These are phyloP conservation scores for Malassezia sympodialis DNA, from an alignment of 1,284 basidiomycete species.

Conservation along the genomic window DNA sequence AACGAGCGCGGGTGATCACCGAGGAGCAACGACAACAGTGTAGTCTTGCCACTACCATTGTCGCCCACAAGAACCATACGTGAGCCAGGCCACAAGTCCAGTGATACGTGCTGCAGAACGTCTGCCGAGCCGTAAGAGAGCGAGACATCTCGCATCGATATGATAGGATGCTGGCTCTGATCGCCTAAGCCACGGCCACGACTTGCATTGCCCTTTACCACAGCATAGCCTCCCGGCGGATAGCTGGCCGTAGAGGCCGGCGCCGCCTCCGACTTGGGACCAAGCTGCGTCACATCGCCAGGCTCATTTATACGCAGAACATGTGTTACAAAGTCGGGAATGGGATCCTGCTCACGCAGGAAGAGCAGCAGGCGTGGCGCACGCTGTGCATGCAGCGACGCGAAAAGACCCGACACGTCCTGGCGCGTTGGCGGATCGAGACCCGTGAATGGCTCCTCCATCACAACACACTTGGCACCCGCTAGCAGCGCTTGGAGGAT, in stretches of 20 bases:
- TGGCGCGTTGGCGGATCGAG: conserved; percentile 21
- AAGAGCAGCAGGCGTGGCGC: conserved; percentile 62
- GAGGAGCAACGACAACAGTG: conserved; percentile 77
- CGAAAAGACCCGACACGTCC: conserved; percentile 49
- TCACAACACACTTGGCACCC: conserved; percentile 54
- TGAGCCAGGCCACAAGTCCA: conserved; percentile 23
- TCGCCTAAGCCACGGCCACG: conserved; percentile 17
- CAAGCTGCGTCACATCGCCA: conserved; percentile 51
- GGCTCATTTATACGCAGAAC: conserved; percentile 57
- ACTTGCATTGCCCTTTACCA: conserved; percentile 10
- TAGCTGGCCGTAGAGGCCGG: not conserved
- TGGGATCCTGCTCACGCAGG: conserved; percentile 64
- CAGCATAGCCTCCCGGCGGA: conserved; percentile 14
- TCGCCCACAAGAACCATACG: conserved; percentile 48
- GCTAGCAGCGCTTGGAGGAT: conserved; percentile 67
- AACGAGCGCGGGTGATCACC: conserved; percentile 93
- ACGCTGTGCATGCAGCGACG: conserved; percentile 54
- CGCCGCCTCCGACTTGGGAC: conserved; percentile 25
- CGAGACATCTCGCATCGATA: conserved; percentile 59
- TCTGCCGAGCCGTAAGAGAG: conserved; percentile 62
- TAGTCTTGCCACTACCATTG: conserved; percentile 74
- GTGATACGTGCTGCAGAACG: conserved; percentile 49
- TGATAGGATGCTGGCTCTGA: conserved; percentile 50
- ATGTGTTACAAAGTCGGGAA: conserved; percentile 75
- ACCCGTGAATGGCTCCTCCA: conserved; percentile 32